phyloP scores from a whole-genome alignment of 306 rosid species.

The Rubus parviflorus region DNA sequence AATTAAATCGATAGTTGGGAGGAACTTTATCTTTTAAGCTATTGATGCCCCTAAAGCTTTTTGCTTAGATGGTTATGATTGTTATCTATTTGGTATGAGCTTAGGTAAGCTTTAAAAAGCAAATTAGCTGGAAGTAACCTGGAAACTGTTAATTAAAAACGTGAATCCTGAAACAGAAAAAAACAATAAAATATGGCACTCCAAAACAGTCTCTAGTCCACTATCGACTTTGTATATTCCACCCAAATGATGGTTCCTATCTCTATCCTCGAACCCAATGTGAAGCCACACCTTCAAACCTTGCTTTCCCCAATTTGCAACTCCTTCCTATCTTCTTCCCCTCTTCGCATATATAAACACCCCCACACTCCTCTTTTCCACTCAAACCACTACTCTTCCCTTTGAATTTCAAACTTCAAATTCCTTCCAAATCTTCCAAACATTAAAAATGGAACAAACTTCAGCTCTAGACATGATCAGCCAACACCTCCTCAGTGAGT shows the following conservation, averaged over 20 bases:
- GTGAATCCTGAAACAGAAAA: neutral
- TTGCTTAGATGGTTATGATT: neutral
- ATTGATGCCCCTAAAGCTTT: too few species aligned
- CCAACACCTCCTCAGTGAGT: slow-evolving; percentile 59
- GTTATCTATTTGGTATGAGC: neutral
- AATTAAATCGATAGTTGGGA: too few species aligned
- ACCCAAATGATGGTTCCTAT: slow-evolving; percentile 23
- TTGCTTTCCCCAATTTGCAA: neutral
- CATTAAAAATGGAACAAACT: slow-evolving; percentile 32
- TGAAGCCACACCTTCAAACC: slow-evolving; percentile 12
- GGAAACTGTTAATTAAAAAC: slow-evolving; percentile 18
- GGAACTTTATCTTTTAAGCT: too few species aligned
- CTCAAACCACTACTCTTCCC: slow-evolving; percentile 9
- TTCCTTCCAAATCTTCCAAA: neutral
- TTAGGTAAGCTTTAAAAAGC: neutral
- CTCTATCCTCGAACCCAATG: slow-evolving; percentile 29
- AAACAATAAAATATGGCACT: neutral
- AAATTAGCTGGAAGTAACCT: slow-evolving; percentile 21
- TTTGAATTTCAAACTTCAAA: neutral
- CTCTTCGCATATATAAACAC: slow-evolving; percentile 6
- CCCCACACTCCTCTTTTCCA: slow-evolving; percentile 26
- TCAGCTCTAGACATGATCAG: slow-evolving; percentile 57
- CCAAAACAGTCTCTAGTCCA: neutral
- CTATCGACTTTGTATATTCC: neutral
- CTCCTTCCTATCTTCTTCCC: neutral